Evolutionary conservation across 371 early-diverging fungal species (phyloP).

Genomic region (Gilbertella persicaria): DNA sequence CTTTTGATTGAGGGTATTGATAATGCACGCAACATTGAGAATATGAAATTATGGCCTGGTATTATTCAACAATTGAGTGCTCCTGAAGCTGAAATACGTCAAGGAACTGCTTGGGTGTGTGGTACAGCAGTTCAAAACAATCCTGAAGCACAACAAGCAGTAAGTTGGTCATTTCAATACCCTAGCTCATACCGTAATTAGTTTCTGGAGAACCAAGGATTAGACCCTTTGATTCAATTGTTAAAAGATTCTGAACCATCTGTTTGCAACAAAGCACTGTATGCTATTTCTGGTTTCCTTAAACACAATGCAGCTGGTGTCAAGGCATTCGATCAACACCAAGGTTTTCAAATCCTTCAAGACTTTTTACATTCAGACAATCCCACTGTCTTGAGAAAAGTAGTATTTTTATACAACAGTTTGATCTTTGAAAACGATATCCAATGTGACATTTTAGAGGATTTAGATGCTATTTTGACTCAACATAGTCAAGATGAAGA

Average conservation of each 20-base stretch:
- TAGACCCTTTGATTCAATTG: slow-evolving; percentile 55
- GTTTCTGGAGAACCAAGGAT: slow-evolving; percentile 66
- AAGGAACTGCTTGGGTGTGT: slow-evolving; percentile 85
- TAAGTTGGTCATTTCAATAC: slow-evolving; percentile 32
- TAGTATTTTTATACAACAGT: slow-evolving; percentile 64
- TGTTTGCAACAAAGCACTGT: slow-evolving; percentile 75
- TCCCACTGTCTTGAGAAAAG: slow-evolving; percentile 53
- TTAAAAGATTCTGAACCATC: slow-evolving; percentile 56
- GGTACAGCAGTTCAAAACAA: slow-evolving; percentile 96
- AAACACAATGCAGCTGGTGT: slow-evolving; percentile 69
- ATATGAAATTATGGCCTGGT: slow-evolving; percentile 88
- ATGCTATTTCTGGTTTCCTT: slow-evolving; percentile 78
- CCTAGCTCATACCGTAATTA: slow-evolving; percentile 17
- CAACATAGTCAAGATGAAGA: slow-evolving; percentile 61
- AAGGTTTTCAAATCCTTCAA: slow-evolving; percentile 57
- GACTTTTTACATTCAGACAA: slow-evolving; percentile 47
- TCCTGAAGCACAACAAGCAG: slow-evolving; percentile 77
- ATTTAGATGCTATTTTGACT: slow-evolving; percentile 36
- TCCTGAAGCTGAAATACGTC: slow-evolving; percentile 62
- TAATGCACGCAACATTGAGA: slow-evolving; percentile 89
- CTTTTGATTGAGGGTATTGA: slow-evolving; percentile 93
- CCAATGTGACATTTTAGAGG: slow-evolving; percentile 40
- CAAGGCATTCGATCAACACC: slow-evolving; percentile 52
- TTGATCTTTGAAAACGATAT: slow-evolving; percentile 54
- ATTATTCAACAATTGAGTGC: slow-evolving; percentile 63